These are phyloP conservation scores for Tetrahymena thermophila DNA, from an alignment of 73 alveolate genomes.

Conservation along the genomic window DNA sequence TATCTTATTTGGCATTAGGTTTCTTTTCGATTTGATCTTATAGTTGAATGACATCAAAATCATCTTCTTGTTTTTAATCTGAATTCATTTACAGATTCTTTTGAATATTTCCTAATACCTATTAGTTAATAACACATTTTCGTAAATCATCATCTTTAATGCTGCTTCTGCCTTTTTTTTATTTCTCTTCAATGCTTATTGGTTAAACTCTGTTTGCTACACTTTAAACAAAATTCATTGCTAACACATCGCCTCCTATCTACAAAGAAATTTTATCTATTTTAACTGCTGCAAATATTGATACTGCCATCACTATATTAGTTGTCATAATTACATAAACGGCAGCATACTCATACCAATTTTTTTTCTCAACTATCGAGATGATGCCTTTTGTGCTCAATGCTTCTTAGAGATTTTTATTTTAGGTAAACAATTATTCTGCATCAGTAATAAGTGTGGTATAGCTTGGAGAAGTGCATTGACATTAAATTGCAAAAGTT, in stretches of 20 bases:
- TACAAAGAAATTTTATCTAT: background rate
- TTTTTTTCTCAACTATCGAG: background rate
- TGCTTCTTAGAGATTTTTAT: background rate
- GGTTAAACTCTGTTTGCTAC: background rate
- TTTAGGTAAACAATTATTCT: background rate
- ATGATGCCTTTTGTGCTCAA: background rate
- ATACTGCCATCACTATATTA: background rate
- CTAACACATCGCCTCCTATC: background rate
- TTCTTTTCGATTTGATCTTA: no score
- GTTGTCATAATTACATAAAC: background rate
- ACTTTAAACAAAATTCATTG: background rate
- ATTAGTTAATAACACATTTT: no score
- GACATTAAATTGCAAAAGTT: background rate
- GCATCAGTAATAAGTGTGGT: background rate
- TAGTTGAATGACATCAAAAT: no score
- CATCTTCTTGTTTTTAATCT: no score
- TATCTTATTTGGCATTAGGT: no score
- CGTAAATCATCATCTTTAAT: background rate
- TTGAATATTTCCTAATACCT: no score
- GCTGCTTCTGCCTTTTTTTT: background rate
- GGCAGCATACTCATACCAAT: background rate
- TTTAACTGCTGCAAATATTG: background rate
- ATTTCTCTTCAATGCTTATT: background rate
- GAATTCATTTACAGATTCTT: no score
- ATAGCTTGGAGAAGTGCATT: background rate